Conservation (phyloP, 345 rosid species). For the Eutrema japonicum region DNA sequence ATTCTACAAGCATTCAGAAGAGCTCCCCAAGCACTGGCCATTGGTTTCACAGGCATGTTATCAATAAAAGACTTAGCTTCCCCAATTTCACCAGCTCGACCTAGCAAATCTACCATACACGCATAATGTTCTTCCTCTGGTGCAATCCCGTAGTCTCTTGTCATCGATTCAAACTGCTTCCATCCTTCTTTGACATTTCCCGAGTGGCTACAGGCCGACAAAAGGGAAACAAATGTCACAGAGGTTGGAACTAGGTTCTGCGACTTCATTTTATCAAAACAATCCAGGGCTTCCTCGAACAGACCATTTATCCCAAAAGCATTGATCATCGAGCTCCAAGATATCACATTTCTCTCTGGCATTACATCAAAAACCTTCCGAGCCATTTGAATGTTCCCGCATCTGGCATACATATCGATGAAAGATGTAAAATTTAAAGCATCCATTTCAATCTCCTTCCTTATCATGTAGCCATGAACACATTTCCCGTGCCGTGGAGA, state of each 20-base stretch:
- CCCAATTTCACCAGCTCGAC: constrained; percentile 50
- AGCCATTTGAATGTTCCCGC: constrained; percentile 50
- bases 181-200: constrained; percentile 54
- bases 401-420: constrained; percentile 62
- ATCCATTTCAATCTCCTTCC: constrained; percentile 52
- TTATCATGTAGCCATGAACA: constrained; percentile 55
- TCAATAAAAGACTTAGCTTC: constrained; percentile 50
- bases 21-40: constrained; percentile 55
- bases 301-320: constrained; percentile 60
- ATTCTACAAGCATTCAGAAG: constrained; percentile 55
- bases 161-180: constrained; percentile 50
- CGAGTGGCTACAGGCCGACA: constrained; percentile 56
- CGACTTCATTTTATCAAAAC: constrained; percentile 54
- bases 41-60: constrained; percentile 47
- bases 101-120: constrained; percentile 60
- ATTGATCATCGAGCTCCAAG: constrained; percentile 65
- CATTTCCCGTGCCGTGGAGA: constrained; percentile 54
- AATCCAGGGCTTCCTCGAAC: constrained; percentile 51
- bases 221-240: constrained; percentile 54
- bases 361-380: constrained; percentile 45
- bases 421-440: constrained; percentile 49
- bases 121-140: constrained; percentile 64
- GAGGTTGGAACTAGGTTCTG: constrained; percentile 45
- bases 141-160: constrained; percentile 43
- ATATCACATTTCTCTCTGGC: constrained; percentile 54